phyloP scores from a whole-genome alignment of 306 rosid species.

The Corylus heterophylla region DNA sequence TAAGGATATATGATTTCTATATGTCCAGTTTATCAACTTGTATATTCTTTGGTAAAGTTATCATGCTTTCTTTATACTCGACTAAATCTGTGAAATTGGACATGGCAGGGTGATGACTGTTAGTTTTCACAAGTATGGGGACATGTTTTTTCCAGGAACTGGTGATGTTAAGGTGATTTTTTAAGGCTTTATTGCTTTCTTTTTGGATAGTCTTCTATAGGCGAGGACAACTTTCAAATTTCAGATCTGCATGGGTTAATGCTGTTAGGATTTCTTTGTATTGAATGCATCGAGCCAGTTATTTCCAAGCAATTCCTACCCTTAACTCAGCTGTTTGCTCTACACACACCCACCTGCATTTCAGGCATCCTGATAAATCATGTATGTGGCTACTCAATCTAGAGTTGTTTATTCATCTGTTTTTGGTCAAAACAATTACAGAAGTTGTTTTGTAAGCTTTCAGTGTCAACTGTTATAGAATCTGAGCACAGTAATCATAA shows the following conservation, averaged over 20 bases:
- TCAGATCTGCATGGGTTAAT: not conserved
- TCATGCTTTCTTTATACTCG: slow-evolving; percentile 22
- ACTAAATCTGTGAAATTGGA: slow-evolving; percentile 30
- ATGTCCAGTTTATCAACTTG: not conserved
- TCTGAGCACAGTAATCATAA: not conserved
- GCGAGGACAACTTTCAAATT: not conserved
- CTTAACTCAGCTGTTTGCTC: not conserved
- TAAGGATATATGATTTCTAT: not conserved
- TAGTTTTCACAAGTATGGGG: slow-evolving; percentile 98
- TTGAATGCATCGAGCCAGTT: not conserved
- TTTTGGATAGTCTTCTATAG: not conserved
- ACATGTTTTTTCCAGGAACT: slow-evolving; percentile 91
- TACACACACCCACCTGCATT: not conserved
- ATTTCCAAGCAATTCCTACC: not conserved
- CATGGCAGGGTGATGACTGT: slow-evolving; percentile 97
- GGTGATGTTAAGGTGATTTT: slow-evolving; percentile 93
- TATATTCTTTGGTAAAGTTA: slow-evolving; percentile 5
- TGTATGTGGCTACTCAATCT: not conserved
- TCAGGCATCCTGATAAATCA: not conserved
- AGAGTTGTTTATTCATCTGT: not conserved
- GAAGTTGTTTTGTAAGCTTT: not conserved
- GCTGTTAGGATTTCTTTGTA: not conserved
- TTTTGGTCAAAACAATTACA: not conserved
- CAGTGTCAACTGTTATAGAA: not conserved
- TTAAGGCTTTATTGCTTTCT: slow-evolving; percentile 23